Conservation (phyloP, 306 rosid species). For the Castanea mollissima region DNA sequence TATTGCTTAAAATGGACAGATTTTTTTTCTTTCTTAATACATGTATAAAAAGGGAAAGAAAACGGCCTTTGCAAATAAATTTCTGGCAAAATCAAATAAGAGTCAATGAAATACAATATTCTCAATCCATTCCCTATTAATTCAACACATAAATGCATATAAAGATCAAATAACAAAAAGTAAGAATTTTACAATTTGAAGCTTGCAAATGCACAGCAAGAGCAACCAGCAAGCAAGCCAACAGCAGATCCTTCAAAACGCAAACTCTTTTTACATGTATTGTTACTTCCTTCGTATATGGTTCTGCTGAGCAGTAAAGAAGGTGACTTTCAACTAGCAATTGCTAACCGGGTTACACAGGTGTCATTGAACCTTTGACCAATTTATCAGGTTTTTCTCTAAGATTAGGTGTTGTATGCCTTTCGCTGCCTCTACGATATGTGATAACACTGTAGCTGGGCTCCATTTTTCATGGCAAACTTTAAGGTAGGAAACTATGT, state of each 20-base stretch:
- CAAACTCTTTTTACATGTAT: conserved; percentile 5
- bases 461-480: conserved; percentile 21
- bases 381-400: conserved; percentile 2
- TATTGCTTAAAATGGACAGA: too few relatives aligned
- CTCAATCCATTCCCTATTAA: background rate
- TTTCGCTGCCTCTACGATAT: background rate
- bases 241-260: background rate
- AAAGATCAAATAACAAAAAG: background rate
- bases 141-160: background rate
- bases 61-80: background rate
- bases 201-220: conserved; percentile 13
- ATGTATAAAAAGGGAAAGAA: background rate
- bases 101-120: background rate
- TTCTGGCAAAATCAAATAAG: too few relatives aligned
- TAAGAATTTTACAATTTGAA: background rate
- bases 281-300: too few relatives aligned
- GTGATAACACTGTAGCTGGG: background rate
- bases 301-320: conserved; percentile 1
- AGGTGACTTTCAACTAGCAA: conserved; percentile 3
- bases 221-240: conserved; percentile 14
- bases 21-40: too few relatives aligned
- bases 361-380: conserved; percentile 14
- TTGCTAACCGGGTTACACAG: background rate
- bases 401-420: background rate
- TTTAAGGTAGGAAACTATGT: conserved; percentile 6